These are phyloP conservation scores for Orobanche coerulescens DNA, from an alignment of 257 asterid genomes.

Conservation along the genomic window DNA sequence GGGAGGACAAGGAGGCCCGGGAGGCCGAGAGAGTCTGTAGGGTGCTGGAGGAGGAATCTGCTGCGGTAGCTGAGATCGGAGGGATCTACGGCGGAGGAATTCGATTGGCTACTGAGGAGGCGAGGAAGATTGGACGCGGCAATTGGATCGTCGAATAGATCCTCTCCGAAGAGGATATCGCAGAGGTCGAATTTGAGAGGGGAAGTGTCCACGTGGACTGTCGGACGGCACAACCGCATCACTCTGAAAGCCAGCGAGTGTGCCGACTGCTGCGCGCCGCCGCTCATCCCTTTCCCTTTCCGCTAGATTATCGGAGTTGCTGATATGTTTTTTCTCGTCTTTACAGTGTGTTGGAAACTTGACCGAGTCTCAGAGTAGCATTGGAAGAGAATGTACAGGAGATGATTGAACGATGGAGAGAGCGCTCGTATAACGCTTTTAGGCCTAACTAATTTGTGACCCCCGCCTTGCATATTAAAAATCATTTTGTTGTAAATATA, in stretches of 20 bases:
- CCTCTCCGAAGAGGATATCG: conserved; percentile 90
- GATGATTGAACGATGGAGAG: neutral
- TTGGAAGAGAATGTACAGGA: conserved; percentile 4
- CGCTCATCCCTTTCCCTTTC: conserved; percentile 33
- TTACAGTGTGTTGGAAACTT: conserved; percentile 10
- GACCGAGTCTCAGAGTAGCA: neutral
- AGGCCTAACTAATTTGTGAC: no score
- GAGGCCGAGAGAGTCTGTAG: conserved; percentile 81
- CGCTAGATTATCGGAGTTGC: conserved; percentile 17
- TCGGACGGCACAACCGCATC: conserved; percentile 86
- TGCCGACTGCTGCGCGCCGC: conserved; percentile 50
- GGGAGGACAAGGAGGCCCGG: conserved; percentile 93
- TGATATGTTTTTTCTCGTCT: neutral
- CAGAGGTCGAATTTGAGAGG: conserved; percentile 78
- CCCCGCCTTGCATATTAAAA: no score
- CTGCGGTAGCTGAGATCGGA: conserved; percentile 77
- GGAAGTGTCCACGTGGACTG: conserved; percentile 68
- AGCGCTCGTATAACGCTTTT: neutral
- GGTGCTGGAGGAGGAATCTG: conserved; percentile 69
- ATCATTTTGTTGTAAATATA: no score
- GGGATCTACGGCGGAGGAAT: conserved; percentile 31
- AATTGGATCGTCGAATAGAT: conserved; percentile 74
- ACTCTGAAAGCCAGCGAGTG: conserved; percentile 93
- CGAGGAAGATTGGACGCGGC: conserved; percentile 73
- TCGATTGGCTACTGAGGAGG: conserved; percentile 39